Evolutionary conservation across 495 filamentous ascomycete genomes (phyloP).

Genomic region (Hypomontagnella monticulosa): DNA sequence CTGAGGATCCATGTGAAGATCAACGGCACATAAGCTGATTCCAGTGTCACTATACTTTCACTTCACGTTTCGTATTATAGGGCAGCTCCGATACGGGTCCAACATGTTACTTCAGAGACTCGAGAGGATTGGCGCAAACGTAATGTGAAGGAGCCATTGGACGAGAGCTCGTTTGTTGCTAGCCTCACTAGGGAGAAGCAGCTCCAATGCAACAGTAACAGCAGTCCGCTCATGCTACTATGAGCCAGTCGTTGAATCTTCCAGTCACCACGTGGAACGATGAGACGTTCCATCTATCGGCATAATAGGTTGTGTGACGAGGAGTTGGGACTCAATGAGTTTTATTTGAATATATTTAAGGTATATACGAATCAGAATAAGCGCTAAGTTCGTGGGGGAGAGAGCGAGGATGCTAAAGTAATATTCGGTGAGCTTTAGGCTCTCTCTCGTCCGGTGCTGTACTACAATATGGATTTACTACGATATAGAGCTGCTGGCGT

Average conservation of each 20-base stretch:
- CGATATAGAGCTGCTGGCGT: slow-evolving; percentile 36
- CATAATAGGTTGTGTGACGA: too few relatives aligned
- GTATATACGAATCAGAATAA: background rate
- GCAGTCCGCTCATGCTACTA: slow-evolving; percentile 37
- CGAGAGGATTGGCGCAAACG: slow-evolving; percentile 31
- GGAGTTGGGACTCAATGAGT: too few relatives aligned
- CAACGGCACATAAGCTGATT: slow-evolving; percentile 23
- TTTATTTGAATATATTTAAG: too few relatives aligned
- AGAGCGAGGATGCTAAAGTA: slow-evolving; percentile 16
- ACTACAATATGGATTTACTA: slow-evolving; percentile 20
- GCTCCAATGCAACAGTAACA: slow-evolving; percentile 1
- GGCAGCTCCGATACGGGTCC: slow-evolving; percentile 5
- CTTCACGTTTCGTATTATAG: slow-evolving; percentile 25
- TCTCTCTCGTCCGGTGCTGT: slow-evolving; percentile 36
- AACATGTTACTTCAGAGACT: slow-evolving; percentile 21
- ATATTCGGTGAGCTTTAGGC: slow-evolving; percentile 11
- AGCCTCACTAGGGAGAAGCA: slow-evolving; percentile 24
- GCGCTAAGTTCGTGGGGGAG: slow-evolving; percentile 23
- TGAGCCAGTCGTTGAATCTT: slow-evolving; percentile 28
- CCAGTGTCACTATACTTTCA: slow-evolving; percentile 32
- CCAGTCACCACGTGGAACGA: slow-evolving; percentile 32
- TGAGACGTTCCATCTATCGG: slow-evolving; percentile 12
- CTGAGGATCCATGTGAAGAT: slow-evolving; percentile 40
- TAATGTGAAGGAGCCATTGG: slow-evolving; percentile 29
- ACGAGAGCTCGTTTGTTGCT: slow-evolving; percentile 30